Conservation (phyloP, 805 yeast genomes). For the Zygosaccharomyces kombuchaensis region DNA sequence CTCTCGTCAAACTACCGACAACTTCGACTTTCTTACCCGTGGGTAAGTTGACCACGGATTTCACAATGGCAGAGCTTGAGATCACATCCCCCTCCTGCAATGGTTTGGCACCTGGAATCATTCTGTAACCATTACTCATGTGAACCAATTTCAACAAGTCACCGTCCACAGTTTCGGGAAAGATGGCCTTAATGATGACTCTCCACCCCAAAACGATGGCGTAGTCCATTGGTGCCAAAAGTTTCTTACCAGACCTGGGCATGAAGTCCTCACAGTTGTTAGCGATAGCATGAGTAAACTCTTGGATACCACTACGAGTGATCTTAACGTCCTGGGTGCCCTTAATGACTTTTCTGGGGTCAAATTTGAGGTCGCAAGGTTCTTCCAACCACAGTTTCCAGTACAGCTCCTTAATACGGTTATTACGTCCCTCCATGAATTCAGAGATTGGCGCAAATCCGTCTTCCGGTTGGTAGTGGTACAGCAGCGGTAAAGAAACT, state of each 20-base stretch:
- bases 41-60: conserved; percentile 84
- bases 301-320: conserved; percentile 73
- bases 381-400: conserved; percentile 93
- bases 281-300: conserved; percentile 95
- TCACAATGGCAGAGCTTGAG: conserved; percentile 75
- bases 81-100: conserved; percentile 85
- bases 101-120: conserved; percentile 89
- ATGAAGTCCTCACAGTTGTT: conserved; percentile 96
- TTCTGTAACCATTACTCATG: conserved; percentile 87
- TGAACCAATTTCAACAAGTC: conserved; percentile 92
- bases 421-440: conserved; percentile 84
- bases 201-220: conserved; percentile 99
- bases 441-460: conserved; percentile 97
- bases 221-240: conserved; percentile 97
- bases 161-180: conserved; percentile 95
- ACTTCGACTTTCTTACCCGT: conserved; percentile 96
- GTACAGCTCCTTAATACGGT: conserved; percentile 90
- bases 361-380: conserved; percentile 59
- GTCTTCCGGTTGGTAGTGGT: conserved; percentile 72
- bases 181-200: conserved; percentile 95
- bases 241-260: conserved; percentile 74
- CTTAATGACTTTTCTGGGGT: conserved; percentile 63
- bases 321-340: conserved; percentile 66
- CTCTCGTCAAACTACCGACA: conserved; percentile 79
- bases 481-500: conserved; percentile 70